phyloP scores from a whole-genome alignment of 495 filamentous ascomycete species.

The Penicillium steckii region DNA sequence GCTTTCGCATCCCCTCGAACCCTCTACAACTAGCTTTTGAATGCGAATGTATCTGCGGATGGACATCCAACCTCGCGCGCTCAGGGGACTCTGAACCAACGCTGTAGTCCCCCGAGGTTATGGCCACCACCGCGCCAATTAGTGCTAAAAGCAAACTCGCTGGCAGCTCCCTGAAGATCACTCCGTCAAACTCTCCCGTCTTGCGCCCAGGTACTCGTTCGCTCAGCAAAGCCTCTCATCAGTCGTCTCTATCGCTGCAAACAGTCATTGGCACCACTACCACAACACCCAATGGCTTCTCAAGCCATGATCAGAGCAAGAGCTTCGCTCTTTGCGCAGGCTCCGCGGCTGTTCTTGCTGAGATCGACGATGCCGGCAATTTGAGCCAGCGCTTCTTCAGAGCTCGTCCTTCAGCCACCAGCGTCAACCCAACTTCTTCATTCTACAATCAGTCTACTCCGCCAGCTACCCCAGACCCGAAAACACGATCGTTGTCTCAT shows the following conservation, averaged over 20 bases:
- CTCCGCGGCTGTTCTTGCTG: slow-evolving; percentile 87
- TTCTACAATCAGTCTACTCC: slow-evolving; percentile 64
- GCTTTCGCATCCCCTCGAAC: not conserved
- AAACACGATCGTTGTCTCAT: slow-evolving; percentile 32
- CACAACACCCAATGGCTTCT: slow-evolving; percentile 80
- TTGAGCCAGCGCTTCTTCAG: slow-evolving; percentile 86
- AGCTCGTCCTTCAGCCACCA: slow-evolving; percentile 75
- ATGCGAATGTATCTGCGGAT: slow-evolving; percentile 9
- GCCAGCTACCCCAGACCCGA: slow-evolving; percentile 44
- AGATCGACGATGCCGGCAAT: slow-evolving; percentile 67
- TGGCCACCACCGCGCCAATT: slow-evolving; percentile 37
- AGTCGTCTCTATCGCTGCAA: slow-evolving; percentile 65
- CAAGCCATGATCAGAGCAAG: slow-evolving; percentile 64
- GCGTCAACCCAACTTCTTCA: slow-evolving; percentile 55
- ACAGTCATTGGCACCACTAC: slow-evolving; percentile 89
- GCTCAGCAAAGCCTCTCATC: slow-evolving; percentile 53
- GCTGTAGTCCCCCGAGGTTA: slow-evolving; percentile 23
- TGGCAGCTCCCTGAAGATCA: slow-evolving; percentile 61
- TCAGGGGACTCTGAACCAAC: slow-evolving; percentile 28
- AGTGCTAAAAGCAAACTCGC: slow-evolving; percentile 38
- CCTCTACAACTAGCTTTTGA: not conserved
- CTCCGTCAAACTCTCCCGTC: slow-evolving; percentile 76
- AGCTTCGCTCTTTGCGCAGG: slow-evolving; percentile 90
- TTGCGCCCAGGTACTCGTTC: slow-evolving; percentile 61
- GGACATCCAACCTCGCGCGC: slow-evolving; percentile 21